A percentile compares a stretch with the other conserved stretches of the same genome.
Evolutionary conservation across 768 basidiomycete species (phyloP).

Genomic region (Pleurotus platypus): DNA sequence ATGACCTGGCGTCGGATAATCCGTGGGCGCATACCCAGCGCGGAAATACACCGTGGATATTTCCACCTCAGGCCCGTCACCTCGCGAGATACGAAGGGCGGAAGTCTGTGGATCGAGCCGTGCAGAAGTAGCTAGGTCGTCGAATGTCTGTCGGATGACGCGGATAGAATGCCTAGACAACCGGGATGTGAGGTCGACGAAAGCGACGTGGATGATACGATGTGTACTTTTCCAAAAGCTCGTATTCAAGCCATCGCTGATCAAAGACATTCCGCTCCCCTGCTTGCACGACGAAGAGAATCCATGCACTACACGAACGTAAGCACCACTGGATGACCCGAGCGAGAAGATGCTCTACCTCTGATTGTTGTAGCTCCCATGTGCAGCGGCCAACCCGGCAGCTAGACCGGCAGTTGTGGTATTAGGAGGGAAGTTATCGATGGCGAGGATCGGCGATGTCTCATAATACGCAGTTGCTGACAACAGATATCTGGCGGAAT

Average conservation of each 20-base stretch:
- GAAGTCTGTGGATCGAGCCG: conserved; percentile 45
- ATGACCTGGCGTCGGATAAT: conserved; percentile 63
- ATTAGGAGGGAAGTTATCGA: conserved; percentile 69
- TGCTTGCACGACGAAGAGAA: conserved; percentile 88
- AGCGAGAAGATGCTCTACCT: conserved; percentile 34
- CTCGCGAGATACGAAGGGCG: conserved; percentile 36
- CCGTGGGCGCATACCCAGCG: conserved; percentile 80
- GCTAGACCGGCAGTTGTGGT: conserved; percentile 67
- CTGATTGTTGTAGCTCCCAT: conserved; percentile 62
- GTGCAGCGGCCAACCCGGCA: conserved; percentile 75
- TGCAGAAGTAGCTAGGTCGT: conserved; percentile 59
- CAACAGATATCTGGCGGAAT: conserved; percentile 55
- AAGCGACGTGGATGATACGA: neutral
- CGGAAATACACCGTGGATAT: conserved; percentile 91
- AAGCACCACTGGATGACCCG: neutral
- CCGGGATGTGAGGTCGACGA: neutral
- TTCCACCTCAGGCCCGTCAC: conserved; percentile 39
- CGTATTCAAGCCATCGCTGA: conserved; percentile 85
- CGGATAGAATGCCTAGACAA: conserved; percentile 64
- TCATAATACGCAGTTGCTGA: conserved; percentile 66
- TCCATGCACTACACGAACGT: conserved; percentile 31
- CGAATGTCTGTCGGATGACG: conserved; percentile 72
- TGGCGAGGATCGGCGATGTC: conserved; percentile 46
- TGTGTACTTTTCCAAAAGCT: conserved; percentile 71
- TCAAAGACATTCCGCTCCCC: conserved; percentile 94